phyloP scores from a whole-genome alignment of 306 rosid genomes.

The Gastrolobium villosum region DNA sequence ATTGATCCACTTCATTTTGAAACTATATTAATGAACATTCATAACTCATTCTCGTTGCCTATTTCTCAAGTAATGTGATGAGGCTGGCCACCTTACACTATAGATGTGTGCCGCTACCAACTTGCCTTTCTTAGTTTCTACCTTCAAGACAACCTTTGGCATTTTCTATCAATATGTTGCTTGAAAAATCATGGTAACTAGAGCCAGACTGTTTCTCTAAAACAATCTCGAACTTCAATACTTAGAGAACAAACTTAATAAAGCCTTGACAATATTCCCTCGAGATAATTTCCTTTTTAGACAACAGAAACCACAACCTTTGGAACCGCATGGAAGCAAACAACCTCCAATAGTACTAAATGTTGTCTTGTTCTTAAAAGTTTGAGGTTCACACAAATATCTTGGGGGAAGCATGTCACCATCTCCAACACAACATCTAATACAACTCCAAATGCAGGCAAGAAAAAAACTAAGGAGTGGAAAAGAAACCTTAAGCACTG shows the following conservation, averaged over 20 bases:
- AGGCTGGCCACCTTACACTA: neutral
- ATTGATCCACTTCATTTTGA: neutral
- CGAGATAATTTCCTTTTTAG: neutral
- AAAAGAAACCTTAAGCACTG: neutral
- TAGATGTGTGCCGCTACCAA: neutral
- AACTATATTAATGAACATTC: neutral
- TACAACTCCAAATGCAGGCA: neutral
- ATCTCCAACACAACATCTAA: neutral
- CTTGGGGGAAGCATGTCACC: neutral
- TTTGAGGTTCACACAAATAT: neutral
- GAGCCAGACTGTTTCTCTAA: neutral
- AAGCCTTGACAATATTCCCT: neutral
- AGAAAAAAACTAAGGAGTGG: neutral
- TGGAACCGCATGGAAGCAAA: neutral
- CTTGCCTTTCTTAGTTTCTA: conserved; percentile 13
- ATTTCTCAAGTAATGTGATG: neutral
- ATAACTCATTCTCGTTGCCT: conserved; percentile 2
- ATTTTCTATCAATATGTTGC: conserved; percentile 6
- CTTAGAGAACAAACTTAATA: neutral
- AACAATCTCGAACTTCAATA: neutral
- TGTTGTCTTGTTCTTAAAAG: neutral
- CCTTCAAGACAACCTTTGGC: neutral
- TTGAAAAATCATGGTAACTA: conserved; percentile 26
- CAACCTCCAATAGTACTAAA: neutral
- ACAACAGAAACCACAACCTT: conserved; percentile 33